Conservation (phyloP, 352 stramenopile species). For the Achlya hypogyna region DNA sequence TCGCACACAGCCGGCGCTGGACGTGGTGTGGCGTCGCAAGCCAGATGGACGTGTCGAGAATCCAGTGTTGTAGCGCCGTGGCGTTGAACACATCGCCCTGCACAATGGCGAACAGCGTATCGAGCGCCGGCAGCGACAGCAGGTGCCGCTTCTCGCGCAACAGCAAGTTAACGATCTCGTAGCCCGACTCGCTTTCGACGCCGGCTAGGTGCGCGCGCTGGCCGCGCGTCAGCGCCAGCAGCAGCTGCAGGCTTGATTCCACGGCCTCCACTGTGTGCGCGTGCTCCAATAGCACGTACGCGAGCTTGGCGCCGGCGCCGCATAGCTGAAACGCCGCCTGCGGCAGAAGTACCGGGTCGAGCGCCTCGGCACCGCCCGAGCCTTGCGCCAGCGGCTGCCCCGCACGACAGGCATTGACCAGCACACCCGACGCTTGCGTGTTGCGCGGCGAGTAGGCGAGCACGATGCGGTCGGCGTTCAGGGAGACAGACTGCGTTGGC, state of each 20-base stretch:
- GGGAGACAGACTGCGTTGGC: constrained; percentile 37
- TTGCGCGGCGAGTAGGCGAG: constrained; percentile 41
- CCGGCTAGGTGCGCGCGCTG: constrained; percentile 36
- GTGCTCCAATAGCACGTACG: constrained; percentile 42
- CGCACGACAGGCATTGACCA: constrained; percentile 40
- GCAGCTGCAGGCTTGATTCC: constrained; percentile 36
- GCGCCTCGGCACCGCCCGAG: constrained; percentile 34
- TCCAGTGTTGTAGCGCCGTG: constrained; percentile 53
- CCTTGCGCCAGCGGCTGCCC: constrained; percentile 46
- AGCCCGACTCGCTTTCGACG: constrained; percentile 66
- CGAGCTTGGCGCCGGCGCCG: constrained; percentile 41
- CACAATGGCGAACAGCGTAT: constrained; percentile 28
- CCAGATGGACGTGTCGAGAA: constrained; percentile 66
- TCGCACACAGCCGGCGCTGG: constrained; percentile 47
- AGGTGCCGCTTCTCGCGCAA: constrained; percentile 46
- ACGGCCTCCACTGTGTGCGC: constrained; percentile 32
- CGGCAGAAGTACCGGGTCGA: constrained; percentile 25
- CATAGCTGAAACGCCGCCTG: constrained; percentile 36
- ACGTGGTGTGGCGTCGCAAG: constrained; percentile 31
- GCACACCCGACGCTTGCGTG: constrained; percentile 28
- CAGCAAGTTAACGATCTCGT: constrained; percentile 58
- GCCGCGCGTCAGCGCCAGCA: constrained; percentile 29
- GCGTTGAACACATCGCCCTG: constrained; percentile 42
- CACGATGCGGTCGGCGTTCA: constrained; percentile 42
- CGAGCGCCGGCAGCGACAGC: constrained; percentile 49